Evolutionary conservation across 257 asterid species (phyloP).

Genomic region (Solanum chiquidenum): DNA sequence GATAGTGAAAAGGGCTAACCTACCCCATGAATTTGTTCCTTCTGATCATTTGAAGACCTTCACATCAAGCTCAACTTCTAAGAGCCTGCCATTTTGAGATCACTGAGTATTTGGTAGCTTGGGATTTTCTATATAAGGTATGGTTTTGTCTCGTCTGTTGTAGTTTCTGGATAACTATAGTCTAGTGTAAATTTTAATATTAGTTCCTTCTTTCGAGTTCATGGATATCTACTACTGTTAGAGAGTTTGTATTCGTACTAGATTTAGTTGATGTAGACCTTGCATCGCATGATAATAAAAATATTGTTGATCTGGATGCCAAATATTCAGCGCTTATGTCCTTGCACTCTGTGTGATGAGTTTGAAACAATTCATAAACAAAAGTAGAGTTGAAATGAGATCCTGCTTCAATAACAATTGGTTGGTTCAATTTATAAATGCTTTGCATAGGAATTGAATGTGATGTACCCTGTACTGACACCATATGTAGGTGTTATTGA

Average conservation of each 20-base stretch:
- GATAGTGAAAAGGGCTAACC: slow-evolving; percentile 75
- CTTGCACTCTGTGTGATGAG: neutral
- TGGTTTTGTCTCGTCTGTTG: neutral
- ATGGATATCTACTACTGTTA: neutral
- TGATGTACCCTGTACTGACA: neutral
- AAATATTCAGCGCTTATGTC: too few species aligned
- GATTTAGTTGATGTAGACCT: neutral
- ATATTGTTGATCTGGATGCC: neutral
- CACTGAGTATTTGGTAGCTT: neutral
- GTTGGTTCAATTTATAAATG: neutral
- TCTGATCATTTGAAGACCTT: slow-evolving; percentile 65
- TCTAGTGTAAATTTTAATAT: neutral
- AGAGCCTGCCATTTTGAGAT: slow-evolving; percentile 73
- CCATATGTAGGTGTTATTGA: neutral
- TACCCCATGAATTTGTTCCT: slow-evolving; percentile 75
- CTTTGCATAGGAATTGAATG: neutral
- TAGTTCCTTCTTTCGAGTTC: neutral
- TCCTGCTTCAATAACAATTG: neutral
- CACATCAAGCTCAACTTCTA: slow-evolving; percentile 62
- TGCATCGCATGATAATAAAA: neutral
- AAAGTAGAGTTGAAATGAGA: neutral
- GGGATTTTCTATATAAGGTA: neutral
- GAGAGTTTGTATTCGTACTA: neutral
- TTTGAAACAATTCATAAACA: neutral
- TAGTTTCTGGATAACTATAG: neutral